A percentile compares a stretch with the other conserved stretches of the same genome.
Evolutionary conservation across 2,329 filamentous ascomycete species (phyloP).

Genomic region (Endoconidiophora polonica): DNA sequence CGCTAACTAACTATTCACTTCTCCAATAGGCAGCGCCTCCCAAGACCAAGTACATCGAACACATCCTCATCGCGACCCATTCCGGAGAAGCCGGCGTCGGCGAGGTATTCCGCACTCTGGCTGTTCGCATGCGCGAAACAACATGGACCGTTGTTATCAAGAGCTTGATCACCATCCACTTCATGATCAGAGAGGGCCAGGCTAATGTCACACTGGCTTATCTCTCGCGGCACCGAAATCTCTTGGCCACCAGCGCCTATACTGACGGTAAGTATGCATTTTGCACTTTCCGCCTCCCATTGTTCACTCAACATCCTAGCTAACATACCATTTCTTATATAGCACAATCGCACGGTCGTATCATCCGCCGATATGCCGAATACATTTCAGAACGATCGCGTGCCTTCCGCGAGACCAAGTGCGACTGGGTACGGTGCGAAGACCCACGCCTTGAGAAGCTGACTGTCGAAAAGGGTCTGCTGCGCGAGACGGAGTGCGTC

Average conservation of each 20-base stretch:
- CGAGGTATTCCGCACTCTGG: slow-evolving; percentile 85
- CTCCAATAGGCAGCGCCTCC: slow-evolving; percentile 46
- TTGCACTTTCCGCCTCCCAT: neutral
- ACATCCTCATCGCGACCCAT: slow-evolving; percentile 89
- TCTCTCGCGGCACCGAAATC: slow-evolving; percentile 64
- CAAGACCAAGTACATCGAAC: slow-evolving; percentile 98
- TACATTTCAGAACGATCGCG: slow-evolving; percentile 72
- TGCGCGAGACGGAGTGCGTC: slow-evolving; percentile 81
- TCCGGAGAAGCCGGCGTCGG: slow-evolving; percentile 86
- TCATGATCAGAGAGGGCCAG: slow-evolving; percentile 94
- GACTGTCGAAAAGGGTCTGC: slow-evolving; percentile 75
- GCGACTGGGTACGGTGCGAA: slow-evolving; percentile 75
- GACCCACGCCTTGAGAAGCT: slow-evolving; percentile 72
- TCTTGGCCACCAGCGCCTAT: slow-evolving; percentile 77
- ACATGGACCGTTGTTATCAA: slow-evolving; percentile 99
- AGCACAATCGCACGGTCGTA: slow-evolving; percentile 90
- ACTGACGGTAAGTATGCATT: slow-evolving; percentile 56
- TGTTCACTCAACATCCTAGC: neutral
- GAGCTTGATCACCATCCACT: slow-evolving; percentile 80
- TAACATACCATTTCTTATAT: slow-evolving; percentile 5
- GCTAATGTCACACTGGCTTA: slow-evolving; percentile 76
- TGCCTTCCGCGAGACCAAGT: slow-evolving; percentile 68
- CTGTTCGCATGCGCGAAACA: slow-evolving; percentile 76
- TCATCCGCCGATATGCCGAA: slow-evolving; percentile 79
- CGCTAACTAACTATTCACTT: slow-evolving; percentile 7